Evolutionary conservation across 1,284 basidiomycete genomes (phyloP).

Genomic region (Trametes sp.): DNA sequence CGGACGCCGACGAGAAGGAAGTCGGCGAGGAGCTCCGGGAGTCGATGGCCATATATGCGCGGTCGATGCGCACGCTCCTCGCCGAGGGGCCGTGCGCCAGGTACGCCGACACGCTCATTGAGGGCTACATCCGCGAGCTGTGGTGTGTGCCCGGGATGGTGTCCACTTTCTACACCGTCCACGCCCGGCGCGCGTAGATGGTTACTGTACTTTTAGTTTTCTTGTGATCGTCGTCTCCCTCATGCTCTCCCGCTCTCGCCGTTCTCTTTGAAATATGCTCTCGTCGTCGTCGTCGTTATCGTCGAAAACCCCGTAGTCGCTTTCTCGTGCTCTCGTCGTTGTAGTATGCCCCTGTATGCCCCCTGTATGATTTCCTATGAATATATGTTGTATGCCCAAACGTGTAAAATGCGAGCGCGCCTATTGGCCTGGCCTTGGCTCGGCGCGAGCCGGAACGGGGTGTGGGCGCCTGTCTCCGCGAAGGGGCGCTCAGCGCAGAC

Average conservation of each 20-base stretch:
- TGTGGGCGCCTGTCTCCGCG: constrained; percentile 10
- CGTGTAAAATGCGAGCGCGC: constrained; percentile 20
- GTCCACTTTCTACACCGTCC: constrained; percentile 49
- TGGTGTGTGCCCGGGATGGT: constrained; percentile 50
- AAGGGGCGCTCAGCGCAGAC: constrained; percentile 2
- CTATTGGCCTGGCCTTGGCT: constrained; percentile 22
- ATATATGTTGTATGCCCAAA: constrained; percentile 18
- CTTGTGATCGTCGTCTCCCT: background rate
- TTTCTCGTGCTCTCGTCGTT: background rate
- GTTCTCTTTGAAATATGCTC: constrained; percentile 4
- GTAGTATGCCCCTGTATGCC: constrained; percentile 8
- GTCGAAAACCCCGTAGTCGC: background rate
- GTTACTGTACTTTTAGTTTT: background rate
- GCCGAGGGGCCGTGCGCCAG: constrained; percentile 45
- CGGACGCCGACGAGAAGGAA: constrained; percentile 38
- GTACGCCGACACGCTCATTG: constrained; percentile 48
- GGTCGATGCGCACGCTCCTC: constrained; percentile 51
- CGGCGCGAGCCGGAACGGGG: constrained; percentile 24
- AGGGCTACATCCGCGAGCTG: constrained; percentile 51
- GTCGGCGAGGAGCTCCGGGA: constrained; percentile 49
- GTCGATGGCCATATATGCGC: constrained; percentile 44
- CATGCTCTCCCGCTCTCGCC: background rate
- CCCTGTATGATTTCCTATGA: constrained; percentile 18
- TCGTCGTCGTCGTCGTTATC: background rate
- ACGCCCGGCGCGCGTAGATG: constrained; percentile 33